Conservation (phyloP, 2,329 filamentous ascomycete genomes). For the Alternaria postmessia region DNA sequence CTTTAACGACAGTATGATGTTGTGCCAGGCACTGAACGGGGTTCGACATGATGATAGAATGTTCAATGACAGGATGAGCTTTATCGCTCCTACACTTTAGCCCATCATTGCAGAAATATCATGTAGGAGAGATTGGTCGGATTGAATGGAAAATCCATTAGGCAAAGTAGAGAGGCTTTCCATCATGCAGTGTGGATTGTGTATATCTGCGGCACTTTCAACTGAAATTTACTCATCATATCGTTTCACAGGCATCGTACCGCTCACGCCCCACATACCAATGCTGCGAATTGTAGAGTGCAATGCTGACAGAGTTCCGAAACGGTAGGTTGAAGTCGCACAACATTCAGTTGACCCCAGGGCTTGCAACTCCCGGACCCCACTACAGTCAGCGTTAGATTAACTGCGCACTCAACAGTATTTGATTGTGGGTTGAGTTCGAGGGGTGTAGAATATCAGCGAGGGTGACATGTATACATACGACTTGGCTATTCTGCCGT, state of each 20-base stretch:
- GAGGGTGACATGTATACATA: neutral
- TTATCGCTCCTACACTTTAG: neutral
- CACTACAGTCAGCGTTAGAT: neutral
- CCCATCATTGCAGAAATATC: neutral
- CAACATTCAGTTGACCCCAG: neutral
- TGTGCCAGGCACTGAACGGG: neutral
- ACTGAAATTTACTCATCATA: neutral
- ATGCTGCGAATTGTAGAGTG: neutral
- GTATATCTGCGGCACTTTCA: neutral
- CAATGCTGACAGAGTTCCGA: neutral
- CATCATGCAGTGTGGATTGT: neutral
- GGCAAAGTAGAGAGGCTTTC: neutral
- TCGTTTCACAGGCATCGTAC: neutral
- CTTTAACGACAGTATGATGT: neutral
- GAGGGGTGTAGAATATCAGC: neutral
- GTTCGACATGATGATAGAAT: neutral
- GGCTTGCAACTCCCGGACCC: neutral
- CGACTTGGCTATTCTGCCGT: accelerated
- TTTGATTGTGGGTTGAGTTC: neutral
- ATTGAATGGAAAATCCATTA: neutral
- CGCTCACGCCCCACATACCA: neutral
- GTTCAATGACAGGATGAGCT: neutral
- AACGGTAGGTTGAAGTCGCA: neutral
- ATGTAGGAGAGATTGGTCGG: neutral
- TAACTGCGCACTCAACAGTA: neutral